Evolutionary conservation across 2,329 filamentous ascomycete genomes (phyloP), one percentile per base, ranked within the genome.

Genomic region (Sporothrix pallida): DNA sequence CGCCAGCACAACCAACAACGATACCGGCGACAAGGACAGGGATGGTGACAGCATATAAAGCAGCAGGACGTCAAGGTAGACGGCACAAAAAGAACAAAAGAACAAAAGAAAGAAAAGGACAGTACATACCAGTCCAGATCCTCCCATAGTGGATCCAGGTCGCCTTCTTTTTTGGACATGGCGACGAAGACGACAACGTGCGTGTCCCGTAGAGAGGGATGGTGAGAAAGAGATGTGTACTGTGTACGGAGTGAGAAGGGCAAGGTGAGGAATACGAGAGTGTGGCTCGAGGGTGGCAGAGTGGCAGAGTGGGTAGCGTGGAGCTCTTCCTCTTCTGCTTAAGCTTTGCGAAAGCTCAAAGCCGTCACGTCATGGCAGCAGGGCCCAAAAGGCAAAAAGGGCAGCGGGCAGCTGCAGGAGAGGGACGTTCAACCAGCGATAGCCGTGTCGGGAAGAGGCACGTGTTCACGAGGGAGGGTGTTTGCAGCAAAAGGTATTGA

Each of bases 101-200:
- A 37, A 71, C 46, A 52, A 37, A 48, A 44, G 23, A 44, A 23
- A 17, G n/a, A 15, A 69, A 23, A 52, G 31, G 23, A 54, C 3
- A 71, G 68, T 10, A 86, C 89, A 79, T 87, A 93, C 92, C 91
- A 92, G 83, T 93, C 89, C 79, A 93, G 86, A 81, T 93, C 87
- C 80, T 93, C 90, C 92, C 92, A 94, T 86, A 90, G 84, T 85
- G 87, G 87, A 84, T 90, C 89, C 73, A 85, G 78, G 71, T 86
- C 85, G 78, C 81, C 81, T 80, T 87, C 84, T 78, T 81, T 82
- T 70, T 80, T 80, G 81, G 74, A 60, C 74, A 76, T 75, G 73
- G 62, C 67, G 74, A 44, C 23, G 17, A 48, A 20, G 26, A 44
- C 2, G 46, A 10, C 13, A n/a, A 26, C 37, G 50, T 58, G 17